These are phyloP conservation scores for Coleophoma cylindrospora DNA, from an alignment of 2,329 filamentous ascomycete genomes.

Conservation along the genomic window DNA sequence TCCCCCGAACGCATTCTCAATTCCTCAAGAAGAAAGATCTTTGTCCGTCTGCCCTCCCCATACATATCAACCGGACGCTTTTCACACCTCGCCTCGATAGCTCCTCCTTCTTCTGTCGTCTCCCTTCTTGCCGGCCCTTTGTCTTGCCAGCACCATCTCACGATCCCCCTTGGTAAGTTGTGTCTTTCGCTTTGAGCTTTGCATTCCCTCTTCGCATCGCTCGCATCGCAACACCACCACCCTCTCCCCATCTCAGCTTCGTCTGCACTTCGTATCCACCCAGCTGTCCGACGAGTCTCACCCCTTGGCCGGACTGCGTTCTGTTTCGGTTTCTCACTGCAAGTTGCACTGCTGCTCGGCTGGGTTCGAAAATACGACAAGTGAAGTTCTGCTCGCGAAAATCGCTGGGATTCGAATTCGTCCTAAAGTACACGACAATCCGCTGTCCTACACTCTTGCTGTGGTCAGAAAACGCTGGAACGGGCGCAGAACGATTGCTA, in stretches of 20 bases:
- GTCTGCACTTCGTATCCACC: not conserved
- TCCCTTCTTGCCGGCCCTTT: no score
- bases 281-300: not conserved
- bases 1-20: not conserved
- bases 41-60: not conserved
- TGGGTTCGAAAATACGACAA: not conserved
- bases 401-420: not conserved
- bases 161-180: not conserved
- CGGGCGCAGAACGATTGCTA: conserved; percentile 5
- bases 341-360: not conserved
- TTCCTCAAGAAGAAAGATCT: not conserved
- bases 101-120: no score
- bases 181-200: not conserved
- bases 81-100: no score
- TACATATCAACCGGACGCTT: no score
- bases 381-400: not conserved
- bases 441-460: conserved; percentile 5
- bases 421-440: not conserved
- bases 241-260: not conserved
- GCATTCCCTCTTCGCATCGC: not conserved
- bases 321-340: not conserved
- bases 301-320: not conserved
- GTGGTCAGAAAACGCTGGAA: conserved; percentile 1
- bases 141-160: not conserved
- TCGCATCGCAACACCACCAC: not conserved